Base-by-base conservation (phyloP, 2,329 filamentous ascomycete species). In the Zopfia rhizophila region DNA sequence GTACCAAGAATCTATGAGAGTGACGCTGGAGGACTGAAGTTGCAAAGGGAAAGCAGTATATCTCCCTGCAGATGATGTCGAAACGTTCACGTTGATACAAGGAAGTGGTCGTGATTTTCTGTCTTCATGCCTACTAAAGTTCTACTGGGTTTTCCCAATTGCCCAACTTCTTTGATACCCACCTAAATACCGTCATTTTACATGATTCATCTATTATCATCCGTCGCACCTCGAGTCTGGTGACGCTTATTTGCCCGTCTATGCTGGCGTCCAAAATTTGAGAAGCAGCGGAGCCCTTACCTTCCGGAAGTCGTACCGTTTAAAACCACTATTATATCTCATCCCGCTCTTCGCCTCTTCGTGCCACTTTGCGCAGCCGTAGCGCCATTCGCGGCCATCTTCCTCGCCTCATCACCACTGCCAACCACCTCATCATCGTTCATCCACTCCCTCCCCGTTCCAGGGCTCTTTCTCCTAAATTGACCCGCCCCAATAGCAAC, bases 391-490 rank as follows among this genome's bases (percentile, higher is more conserved):
- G 57, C 30, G 10, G 38, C 27, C 8, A 29, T 45, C 44, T 58
- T 67, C 21, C 65, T 61, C 29, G 49, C 42, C 39, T 72, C 69
- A 40, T 73, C 70, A 5, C 64, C 70, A 45, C 68, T 72, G 7
- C 52, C 53, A 4, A 46, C 75, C 2, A 69, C 75, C 18, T 78
- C 78, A 13, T 72, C 77, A 45, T 85, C 82, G 22, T 83, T 83
- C 60, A 86, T 84, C 55, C 85, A 86, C 50, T 87, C 85, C 56
- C 87, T 80, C 36, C 83, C 83, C 44, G 88, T 86, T 1, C 89
- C 90, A 8, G 90, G 86, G 67, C 90, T 96, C 67, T 91, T 88
- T 48, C 91, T 83, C 56, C 93, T 82, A 81, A 96, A 93, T 33
- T 94, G 96, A 8, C 93, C 93, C 1, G 83, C 81, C 0, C 84